phyloP scores from a whole-genome alignment of 75 land plant species.

The Pseudotsuga menziesii region DNA sequence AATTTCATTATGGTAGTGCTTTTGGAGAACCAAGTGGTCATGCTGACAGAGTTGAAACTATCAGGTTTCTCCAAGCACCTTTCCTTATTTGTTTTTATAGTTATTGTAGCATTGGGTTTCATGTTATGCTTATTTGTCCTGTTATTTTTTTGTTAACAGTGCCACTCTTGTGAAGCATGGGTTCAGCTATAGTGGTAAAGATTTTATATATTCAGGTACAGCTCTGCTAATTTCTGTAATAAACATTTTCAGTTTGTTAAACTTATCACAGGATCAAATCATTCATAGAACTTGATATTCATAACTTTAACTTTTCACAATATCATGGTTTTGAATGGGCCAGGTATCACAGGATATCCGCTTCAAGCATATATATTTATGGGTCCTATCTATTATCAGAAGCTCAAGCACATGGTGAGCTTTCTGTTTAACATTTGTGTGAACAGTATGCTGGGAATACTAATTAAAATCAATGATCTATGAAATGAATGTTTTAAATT shows the following conservation, averaged over 20 bases:
- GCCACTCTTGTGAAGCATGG: slow-evolving; percentile 88
- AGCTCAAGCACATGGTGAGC: slow-evolving; percentile 93
- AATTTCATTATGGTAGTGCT: slow-evolving; percentile 97
- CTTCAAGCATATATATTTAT: slow-evolving; percentile 97
- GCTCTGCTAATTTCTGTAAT: background rate
- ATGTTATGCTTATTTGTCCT: background rate
- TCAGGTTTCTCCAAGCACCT: slow-evolving; percentile 50
- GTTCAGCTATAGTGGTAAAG: slow-evolving; percentile 95
- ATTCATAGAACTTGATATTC: background rate
- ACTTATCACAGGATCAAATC: background rate
- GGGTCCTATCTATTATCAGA: slow-evolving; percentile 99
- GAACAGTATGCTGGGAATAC: too few species aligned
- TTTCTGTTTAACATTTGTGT: background rate
- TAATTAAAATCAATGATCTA: too few species aligned
- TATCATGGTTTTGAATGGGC: slow-evolving; percentile 6
- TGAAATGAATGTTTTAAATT: too few species aligned
- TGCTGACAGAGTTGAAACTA: slow-evolving; percentile 92
- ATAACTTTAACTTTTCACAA: background rate
- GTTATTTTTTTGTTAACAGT: slow-evolving; percentile 32
- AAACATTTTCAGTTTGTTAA: background rate
- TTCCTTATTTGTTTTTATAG: background rate
- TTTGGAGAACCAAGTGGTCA: slow-evolving; percentile 99
- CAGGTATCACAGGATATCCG: slow-evolving; percentile 92
- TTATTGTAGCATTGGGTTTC: background rate
- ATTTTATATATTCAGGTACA: slow-evolving; percentile 90